phyloP scores from a whole-genome alignment of 208 protist genomes.

The Leishmania major region DNA sequence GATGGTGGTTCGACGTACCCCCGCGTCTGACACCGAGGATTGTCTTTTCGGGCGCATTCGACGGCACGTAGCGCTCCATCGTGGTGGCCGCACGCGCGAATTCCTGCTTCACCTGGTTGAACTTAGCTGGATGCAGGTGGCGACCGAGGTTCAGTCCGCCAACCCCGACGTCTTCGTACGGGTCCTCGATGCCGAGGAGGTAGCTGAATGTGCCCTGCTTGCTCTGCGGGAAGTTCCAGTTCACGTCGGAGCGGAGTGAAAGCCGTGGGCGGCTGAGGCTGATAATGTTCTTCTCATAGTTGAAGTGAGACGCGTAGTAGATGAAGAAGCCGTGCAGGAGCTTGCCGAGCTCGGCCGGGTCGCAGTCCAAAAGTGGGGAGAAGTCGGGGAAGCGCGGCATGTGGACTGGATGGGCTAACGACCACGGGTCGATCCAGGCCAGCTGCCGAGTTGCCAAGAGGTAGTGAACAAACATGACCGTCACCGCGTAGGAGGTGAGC shows the following conservation, averaged over 20 bases:
- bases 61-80: constrained; percentile 81
- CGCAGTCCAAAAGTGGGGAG: constrained; percentile 71
- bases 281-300: constrained; percentile 81
- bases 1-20: constrained; percentile 39
- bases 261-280: constrained; percentile 77
- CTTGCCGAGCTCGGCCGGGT: constrained; percentile 66
- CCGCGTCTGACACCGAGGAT: constrained; percentile 78
- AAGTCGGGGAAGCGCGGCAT: constrained; percentile 88
- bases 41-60: constrained; percentile 78
- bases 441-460: constrained; percentile 79
- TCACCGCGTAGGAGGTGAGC: constrained; percentile 91
- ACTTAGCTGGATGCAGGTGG: constrained; percentile 87
- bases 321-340: constrained; percentile 89
- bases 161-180: constrained; percentile 85
- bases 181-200: constrained; percentile 85
- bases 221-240: constrained; percentile 82
- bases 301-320: constrained; percentile 84
- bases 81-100: constrained; percentile 78
- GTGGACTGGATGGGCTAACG: constrained; percentile 83
- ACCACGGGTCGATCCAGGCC: constrained; percentile 87
- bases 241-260: constrained; percentile 59
- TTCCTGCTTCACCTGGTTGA: constrained; percentile 89
- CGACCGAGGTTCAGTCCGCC: constrained; percentile 89
- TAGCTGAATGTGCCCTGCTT: constrained; percentile 86
- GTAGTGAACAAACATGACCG: constrained; percentile 87